Evolutionary conservation across 257 asterid genomes (phyloP), one percentile per base, ranked within the genome.

Genomic region (Ilex asprella): DNA sequence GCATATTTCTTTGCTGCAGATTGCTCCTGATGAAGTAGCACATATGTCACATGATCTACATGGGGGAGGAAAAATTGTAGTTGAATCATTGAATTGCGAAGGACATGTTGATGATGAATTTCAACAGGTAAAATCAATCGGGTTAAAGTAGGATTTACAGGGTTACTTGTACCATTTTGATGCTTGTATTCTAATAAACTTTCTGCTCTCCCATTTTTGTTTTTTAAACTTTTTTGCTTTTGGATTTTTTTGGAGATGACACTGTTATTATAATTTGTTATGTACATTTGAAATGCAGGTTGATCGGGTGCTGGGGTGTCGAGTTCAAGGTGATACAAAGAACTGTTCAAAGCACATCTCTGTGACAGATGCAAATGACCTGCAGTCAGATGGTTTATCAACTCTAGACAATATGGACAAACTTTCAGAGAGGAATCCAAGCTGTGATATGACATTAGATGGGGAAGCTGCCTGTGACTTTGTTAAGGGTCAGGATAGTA

Each of bases 241-340:
- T 50, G 8, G 8, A 7, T 16, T 53, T 53, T 53, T 14, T 53
- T 2, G 30, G 10, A 53, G 10, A 14, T 53, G 15, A 53, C 41
- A 35, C 41, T 35, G 41, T 3, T 35, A 21, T 35, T 35, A 4
- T 35, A 35, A 3, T 35, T 3, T 35, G 5, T 35, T 8, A 35
- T 35, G 41, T 35, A 35, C 41, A 8, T 35, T 51, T 61, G 7
- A 32, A 59, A n/a, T 75, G 70, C 79, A 87, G 97, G 99, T 93
- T 64, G 94, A 89, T 78, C 85, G 86, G 59, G 87, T 93, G 69
- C 41, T 89, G 76, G 99, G 94, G 61, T 89, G 96, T 70, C 91
- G 95, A 52, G 75, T 83, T 62, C 76, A 68, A 79, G 82, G 73
- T 67, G 84, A 79, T 61, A 62, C 63, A 73, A 55, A 41, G 39